Conservation (phyloP, 768 basidiomycete genomes). For the Lactarius psammicola region DNA sequence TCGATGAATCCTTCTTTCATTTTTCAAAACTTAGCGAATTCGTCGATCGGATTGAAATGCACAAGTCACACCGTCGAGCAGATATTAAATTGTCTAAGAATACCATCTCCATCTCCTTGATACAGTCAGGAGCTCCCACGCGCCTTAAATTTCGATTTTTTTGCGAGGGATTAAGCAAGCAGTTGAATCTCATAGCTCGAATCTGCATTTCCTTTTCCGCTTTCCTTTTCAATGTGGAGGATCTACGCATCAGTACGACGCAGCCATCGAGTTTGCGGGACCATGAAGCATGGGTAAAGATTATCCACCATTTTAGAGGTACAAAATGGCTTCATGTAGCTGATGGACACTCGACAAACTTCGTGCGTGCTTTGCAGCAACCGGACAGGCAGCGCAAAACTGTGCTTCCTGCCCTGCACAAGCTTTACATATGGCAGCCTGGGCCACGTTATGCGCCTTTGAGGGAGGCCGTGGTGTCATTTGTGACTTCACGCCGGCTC, state of each 20-base stretch:
- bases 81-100: neutral
- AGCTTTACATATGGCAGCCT: too few species aligned
- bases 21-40: neutral
- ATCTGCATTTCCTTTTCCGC: too few species aligned
- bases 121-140: neutral
- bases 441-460: neutral
- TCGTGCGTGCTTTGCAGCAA: too few species aligned
- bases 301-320: too few species aligned
- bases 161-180: neutral
- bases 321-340: too few species aligned
- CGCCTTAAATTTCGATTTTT: neutral
- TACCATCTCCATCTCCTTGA: neutral
- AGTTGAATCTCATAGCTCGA: neutral
- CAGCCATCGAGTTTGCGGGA: too few species aligned
- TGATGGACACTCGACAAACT: too few species aligned
- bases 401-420: too few species aligned
- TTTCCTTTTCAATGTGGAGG: too few species aligned
- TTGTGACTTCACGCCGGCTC: neutral
- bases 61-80: neutral
- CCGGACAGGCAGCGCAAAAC: too few species aligned
- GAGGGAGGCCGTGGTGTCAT: neutral
- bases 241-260: too few species aligned
- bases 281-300: too few species aligned
- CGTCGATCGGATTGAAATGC: neutral
- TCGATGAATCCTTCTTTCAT: neutral